Evolutionary conservation across 1,139 yeast species (phyloP), one percentile per base, ranked within the genome.

Genomic region (Protomyces arabidopsidicola): DNA sequence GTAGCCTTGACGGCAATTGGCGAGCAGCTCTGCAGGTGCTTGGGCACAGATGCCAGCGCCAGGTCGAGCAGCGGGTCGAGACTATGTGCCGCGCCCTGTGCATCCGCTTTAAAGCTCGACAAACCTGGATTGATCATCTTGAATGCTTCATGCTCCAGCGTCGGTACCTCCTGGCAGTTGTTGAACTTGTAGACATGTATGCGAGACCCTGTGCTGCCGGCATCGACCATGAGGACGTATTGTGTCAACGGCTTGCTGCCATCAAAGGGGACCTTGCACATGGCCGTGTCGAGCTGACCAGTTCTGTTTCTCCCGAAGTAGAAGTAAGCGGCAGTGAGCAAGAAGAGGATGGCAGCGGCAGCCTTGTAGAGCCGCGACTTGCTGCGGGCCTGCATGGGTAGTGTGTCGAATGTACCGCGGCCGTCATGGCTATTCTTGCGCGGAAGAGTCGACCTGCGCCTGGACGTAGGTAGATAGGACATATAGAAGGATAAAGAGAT

Each of bases 1-100:
- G 99, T 93, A 59, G 99, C 99, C 78, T 91, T 91, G 61, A 93
- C 97, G 0, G 97, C 93, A 53, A 93, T 82, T 1, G 98, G 98
- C 1, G 98, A 86, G 77, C 97, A 90, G 0, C 79, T 75, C 71
- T 85, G 91, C 71, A 82, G 79, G 53, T 81, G 82, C 68, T 81
- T 79, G 36, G 99, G 99, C 64, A 93, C 89, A 14, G 84, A 77
- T 27, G 83, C 78, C 70, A 90, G 74, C 0, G 99, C 98, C 12
- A 81, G 71, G 48, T 88, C 79, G 71, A 93, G 79, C 70, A 93
- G 81, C 59, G 89, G 86, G 72, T 93, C 96, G 69, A 93, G 81
- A 2, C 97, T 89, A 39, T 79, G 77, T 31, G 98, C 98, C 12
- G 98, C 98, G 20, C 88, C 95, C 38, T 72, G 78, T 31, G 93